Evolutionary conservation across 768 basidiomycete species (phyloP), one percentile per base, ranked within the genome.

Genomic region (Plicaturopsis crispa): DNA sequence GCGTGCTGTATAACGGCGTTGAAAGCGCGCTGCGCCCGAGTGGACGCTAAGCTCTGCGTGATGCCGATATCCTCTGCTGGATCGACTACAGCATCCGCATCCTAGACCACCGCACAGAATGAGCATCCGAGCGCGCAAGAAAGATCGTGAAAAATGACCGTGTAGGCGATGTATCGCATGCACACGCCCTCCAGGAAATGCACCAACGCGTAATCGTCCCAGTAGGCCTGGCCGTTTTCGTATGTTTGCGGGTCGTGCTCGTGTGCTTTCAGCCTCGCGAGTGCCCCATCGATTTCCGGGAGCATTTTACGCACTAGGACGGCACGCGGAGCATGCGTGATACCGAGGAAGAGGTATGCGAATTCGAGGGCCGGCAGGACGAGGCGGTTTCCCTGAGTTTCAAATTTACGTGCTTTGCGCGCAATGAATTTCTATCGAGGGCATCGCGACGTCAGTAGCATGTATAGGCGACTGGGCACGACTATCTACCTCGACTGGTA

Each of bases 111-210:
- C 13, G 13, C 20, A 18, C 18, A 30, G 26, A 21, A 37, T 18
- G 7, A 23, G 11, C 11, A 14, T 17, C 23, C n/a, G 18, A 23
- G 14, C 14, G 26, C 14, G 26, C 10, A 14, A 14, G 26, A 14
- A 28, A 8, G 14, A 13, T 33, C 20, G 20, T 21, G 33, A 33
- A 31, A 6, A 72, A 75, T 36, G 47, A 91, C 91, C 16, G 91
- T 89, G 61, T 85, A 89, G 4, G 90, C 86, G 31, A 94, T 64
- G 49, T 84, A 89, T 39, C 87, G 71, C 56, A 84, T 66, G 50
- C 87, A 87, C 13, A 90, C 78, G 0, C 88, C 96, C 50, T 84
- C 70, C 45, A 99, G 59, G 56, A 97, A 88, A 42, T 81, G 73
- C 6, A 79, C 80, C 16, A 97, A 68, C 48, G 83, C 86, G 33